Base-by-base conservation (phyloP, 345 rosid genomes). In the Pistacia atlantica region DNA sequence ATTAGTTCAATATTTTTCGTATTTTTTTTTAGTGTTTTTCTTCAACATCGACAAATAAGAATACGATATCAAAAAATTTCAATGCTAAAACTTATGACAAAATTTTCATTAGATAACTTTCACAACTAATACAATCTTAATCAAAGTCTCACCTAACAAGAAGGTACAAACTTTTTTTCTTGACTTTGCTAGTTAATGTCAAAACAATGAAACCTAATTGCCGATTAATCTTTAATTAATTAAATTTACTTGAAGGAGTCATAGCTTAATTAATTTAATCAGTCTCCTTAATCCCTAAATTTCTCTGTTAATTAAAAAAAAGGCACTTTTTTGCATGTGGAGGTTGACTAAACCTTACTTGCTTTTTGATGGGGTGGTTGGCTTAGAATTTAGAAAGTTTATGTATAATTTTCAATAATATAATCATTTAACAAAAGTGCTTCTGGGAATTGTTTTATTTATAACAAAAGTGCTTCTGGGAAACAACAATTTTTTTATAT, bases 271-370 rank as follows among this genome's bases (percentile, higher is more conserved):
- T 38, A 2, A 38, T 38, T 38, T 38, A 5, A 38, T 38, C 7
- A 38, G 45, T 38, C 45, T 38, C 45, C 45, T 38, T 38, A 38
- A 38, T 38, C 5, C 6, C 45, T 38, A 38, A 38, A 4, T 38
- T 38, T 38, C 45, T 38, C 33, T 38, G 52, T 72, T 72, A n/a
- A n/a, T n/a, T n/a, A 37, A 67, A 38, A 71, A 61, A 58, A 60
- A 65, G 35, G 12, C 52, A 78, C 83, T 79, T 87, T 90, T 83
- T 73, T 80, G 88, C 93, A 85, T 89, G 97, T 85, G 94, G 87
- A 79, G 86, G 90, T 87, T 89, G 88, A 76, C 80, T 72, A 83
- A 86, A n/a, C n/a, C 17, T 56, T 37, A 33, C 72, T 49, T 65
- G 46, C 83, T 84, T 87, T 87, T 55, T 48, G 58, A 75, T 25